These are phyloP conservation scores for Scutellaria minor DNA, from an alignment of 257 asterid genomes.

Conservation along the genomic window DNA sequence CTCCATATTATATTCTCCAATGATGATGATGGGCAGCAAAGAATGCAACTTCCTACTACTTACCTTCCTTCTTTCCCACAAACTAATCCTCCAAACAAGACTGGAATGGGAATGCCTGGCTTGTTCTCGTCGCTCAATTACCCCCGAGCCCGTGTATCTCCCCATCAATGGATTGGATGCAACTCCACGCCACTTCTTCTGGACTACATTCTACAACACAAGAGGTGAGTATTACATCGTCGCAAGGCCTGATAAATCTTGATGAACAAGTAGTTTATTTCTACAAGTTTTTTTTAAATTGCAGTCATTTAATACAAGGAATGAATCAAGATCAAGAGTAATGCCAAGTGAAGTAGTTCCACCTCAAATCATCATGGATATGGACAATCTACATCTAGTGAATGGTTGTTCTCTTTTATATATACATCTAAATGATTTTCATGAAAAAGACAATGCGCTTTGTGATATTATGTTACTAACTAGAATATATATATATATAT, in stretches of 20 bases:
- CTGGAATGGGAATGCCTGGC: not conserved
- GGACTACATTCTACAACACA: not conserved
- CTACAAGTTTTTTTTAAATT: not conserved
- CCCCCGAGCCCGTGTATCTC: not conserved
- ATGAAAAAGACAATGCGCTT: not conserved
- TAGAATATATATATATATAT: no score
- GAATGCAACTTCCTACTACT: not conserved
- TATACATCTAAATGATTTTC: no score
- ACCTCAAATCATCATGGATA: not conserved
- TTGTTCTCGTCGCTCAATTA: not conserved
- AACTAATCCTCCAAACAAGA: slow-evolving; percentile 6
- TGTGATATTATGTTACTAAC: not conserved
- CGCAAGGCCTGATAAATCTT: not conserved
- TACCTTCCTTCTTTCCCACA: not conserved
- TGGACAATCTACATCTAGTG: slow-evolving; percentile 18
- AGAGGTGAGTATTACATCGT: not conserved
- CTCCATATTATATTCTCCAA: slow-evolving; percentile 24
- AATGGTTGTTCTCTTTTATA: not conserved
- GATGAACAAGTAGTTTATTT: not conserved
- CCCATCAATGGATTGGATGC: slow-evolving; percentile 10
- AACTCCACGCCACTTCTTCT: not conserved
- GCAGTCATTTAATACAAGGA: not conserved
- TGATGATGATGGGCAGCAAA: slow-evolving; percentile 18
- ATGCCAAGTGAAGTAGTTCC: slow-evolving; percentile 22
- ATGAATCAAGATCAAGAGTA: slow-evolving; percentile 20